These are phyloP conservation scores for Platanthera zijinensis DNA, from an alignment of 106 monocot species.

Conservation along the genomic window DNA sequence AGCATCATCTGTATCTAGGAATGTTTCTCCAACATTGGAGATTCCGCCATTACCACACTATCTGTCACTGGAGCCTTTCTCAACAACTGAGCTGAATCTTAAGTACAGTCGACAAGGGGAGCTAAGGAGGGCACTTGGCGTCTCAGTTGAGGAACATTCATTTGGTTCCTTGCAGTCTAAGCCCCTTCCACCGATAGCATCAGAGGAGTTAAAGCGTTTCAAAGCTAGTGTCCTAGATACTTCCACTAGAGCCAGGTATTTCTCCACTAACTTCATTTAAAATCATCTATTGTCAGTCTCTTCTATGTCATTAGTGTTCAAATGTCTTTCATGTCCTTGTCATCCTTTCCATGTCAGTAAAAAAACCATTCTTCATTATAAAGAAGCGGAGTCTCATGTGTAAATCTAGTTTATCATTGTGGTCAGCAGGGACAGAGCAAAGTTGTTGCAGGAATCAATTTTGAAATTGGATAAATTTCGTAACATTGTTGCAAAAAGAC, in stretches of 20 bases:
- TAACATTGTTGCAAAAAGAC: slow-evolving; percentile 45
- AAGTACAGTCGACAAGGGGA: slow-evolving; percentile 56
- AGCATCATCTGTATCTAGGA: slow-evolving; percentile 28
- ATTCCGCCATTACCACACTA: slow-evolving; percentile 32
- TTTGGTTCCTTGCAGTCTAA: slow-evolving; percentile 56
- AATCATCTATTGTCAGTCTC: background rate
- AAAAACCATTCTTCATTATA: background rate
- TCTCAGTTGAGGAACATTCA: slow-evolving; percentile 63
- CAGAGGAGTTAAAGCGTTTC: slow-evolving; percentile 68
- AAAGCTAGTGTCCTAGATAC: slow-evolving; percentile 39
- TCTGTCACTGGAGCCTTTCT: slow-evolving; percentile 43
- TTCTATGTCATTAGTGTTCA: background rate
- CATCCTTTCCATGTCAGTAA: background rate
- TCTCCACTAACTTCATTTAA: background rate
- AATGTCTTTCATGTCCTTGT: background rate
- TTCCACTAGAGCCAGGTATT: slow-evolving; percentile 46
- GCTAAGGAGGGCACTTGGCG: slow-evolving; percentile 60
- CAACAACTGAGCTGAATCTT: slow-evolving; percentile 52
- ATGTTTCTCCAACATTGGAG: slow-evolving; percentile 21
- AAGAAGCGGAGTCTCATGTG: background rate
- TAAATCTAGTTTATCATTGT: slow-evolving; percentile 2
- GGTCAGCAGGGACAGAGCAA: slow-evolving; percentile 59
- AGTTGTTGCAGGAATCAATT: slow-evolving; percentile 50
- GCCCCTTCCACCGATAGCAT: slow-evolving; percentile 31
- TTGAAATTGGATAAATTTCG: slow-evolving; percentile 62